These are phyloP conservation scores for Aspergillus ochraceoroseus DNA, from an alignment of 2,329 filamentous ascomycete genomes.

Conservation along the genomic window DNA sequence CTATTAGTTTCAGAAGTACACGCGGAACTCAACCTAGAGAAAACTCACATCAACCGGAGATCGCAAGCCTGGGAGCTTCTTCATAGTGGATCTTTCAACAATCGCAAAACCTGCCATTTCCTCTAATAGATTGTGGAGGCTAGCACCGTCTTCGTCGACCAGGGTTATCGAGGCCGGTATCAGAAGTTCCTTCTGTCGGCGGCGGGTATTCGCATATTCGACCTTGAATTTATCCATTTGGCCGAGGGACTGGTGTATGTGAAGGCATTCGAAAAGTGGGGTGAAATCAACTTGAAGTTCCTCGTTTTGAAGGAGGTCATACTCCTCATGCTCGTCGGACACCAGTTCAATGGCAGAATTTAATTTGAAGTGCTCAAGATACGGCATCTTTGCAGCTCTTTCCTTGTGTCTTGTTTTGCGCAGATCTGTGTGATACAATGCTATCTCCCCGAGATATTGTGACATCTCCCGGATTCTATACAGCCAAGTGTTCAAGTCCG, in stretches of 20 bases:
- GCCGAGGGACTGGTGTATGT: conserved; percentile 92
- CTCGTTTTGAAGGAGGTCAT: conserved; percentile 91
- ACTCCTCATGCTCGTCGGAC: conserved; percentile 91
- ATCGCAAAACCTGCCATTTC: conserved; percentile 95
- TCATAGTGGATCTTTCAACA: conserved; percentile 90
- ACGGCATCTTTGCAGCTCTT: conserved; percentile 68
- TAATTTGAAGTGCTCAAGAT: conserved; percentile 76
- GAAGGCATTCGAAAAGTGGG: conserved; percentile 87
- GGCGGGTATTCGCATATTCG: conserved; percentile 86
- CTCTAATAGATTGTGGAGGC: conserved; percentile 84
- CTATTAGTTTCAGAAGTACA: conserved; percentile 11
- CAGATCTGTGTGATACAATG: conserved; percentile 92
- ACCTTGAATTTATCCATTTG: conserved; percentile 85
- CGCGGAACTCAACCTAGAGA: conserved; percentile 21
- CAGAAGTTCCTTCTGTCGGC: conserved; percentile 85
- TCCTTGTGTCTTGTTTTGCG: conserved; percentile 78
- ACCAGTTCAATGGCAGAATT: conserved; percentile 96
- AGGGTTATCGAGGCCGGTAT: conserved; percentile 72
- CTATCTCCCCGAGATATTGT: conserved; percentile 90
- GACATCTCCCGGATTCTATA: conserved; percentile 93
- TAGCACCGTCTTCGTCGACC: conserved; percentile 74
- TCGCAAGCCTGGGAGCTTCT: conserved; percentile 74
- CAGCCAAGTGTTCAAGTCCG: conserved; percentile 92
- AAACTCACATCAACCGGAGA: conserved; percentile 67
- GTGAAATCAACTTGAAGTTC: conserved; percentile 92